Evolutionary conservation across 2,329 filamentous ascomycete genomes (phyloP), one percentile per base, ranked within the genome.

Genomic region (Fusarium tuaranense): DNA sequence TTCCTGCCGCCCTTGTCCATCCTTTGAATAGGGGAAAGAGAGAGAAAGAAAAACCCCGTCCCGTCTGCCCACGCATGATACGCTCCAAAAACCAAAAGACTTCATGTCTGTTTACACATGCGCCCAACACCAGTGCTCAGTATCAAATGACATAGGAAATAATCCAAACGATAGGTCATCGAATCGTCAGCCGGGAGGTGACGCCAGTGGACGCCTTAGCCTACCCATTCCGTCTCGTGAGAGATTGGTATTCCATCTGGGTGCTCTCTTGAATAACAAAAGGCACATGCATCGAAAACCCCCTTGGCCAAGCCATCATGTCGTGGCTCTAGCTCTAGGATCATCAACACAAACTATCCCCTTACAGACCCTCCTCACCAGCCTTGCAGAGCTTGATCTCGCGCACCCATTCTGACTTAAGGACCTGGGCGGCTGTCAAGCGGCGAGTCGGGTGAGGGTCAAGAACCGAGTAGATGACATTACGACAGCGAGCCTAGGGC

Each of bases 401-500:
- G 78, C 97, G 94, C 77, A 97, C 95, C 97, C 97, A 99, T 86
- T 99, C 97, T 6, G 96, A 98, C 84, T 98, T 98, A 80, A 99
- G 91, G 67, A 98, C 95, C 85, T 99, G 97, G 46, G 95, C 96
- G 68, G 97, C 96, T 34, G 95, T 98, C 82, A 99, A 96, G 78
- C 97, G 94, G 74, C 97, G 93, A 67, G 91, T 91, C 30, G 97
- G 95, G 82, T 98, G 98, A 34, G 97, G 97, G 81, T 99, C 97
- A 55, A 99, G 89, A 75, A 99, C 98, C 25, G 95, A 98, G 86
- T 99, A 99, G 81, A 99, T 98, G 79, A 99, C 97, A 79, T 99
- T 99, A 72, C 97, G 94, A 85, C 97, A 99, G 79, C 96, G 95
- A 77, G 95, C 95, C 96, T 98, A 22, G 46, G 10, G 53, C 10